Evolutionary conservation across 495 filamentous ascomycete genomes (phyloP), one percentile per base, ranked within the genome.

Genomic region (Penicillium cinerascens): DNA sequence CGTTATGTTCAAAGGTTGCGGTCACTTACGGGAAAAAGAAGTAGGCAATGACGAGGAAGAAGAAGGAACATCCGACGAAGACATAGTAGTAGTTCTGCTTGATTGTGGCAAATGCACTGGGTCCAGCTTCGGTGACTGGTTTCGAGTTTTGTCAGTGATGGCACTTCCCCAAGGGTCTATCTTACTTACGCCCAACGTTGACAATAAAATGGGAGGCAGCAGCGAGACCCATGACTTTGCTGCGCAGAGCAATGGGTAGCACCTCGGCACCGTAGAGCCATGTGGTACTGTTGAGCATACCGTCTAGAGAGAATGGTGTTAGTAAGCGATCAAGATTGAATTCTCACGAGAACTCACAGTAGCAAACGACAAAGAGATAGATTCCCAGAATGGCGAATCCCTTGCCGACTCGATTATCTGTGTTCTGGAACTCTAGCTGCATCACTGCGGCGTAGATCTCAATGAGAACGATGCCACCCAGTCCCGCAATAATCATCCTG

Each of bases 241-340:
- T 82, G 15, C 81, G 74, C 36, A 82, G 66, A 10, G 71, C 71
- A 16, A 82, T 77, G 2, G 81, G 81, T 1, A 84, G 60, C 17
- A 84, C 77, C 60, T 84, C 81, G 23, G 81, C 78, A 11, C 80
- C 81, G 52, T 84, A 84, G 0, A 82, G 61, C 81, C 81, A 84
- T 6, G 81, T 82, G 8, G 79, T 82, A 54, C 73, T 78, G 68
- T 82, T 82, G 13, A 84, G 72, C 72, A 82, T 77, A 27, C 75
- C 77, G 51, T 84, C 78, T 79, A 38, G 4, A 17, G 36, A 13
- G 26, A 41, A 20, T 2, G 22, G 18, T 3, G 45, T 52, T 47
- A 51, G 62, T 50, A 44, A 35, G 44, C 17, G 23, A 20, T 38
- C 42, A 9, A 42, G 36, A 18, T n/a, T n/a, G 18, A 2, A 39